A percentile compares a stretch with the other conserved stretches of the same genome.
Evolutionary conservation across 2,329 filamentous ascomycete genomes (phyloP).

Genomic region (Aaosphaeria arxii): DNA sequence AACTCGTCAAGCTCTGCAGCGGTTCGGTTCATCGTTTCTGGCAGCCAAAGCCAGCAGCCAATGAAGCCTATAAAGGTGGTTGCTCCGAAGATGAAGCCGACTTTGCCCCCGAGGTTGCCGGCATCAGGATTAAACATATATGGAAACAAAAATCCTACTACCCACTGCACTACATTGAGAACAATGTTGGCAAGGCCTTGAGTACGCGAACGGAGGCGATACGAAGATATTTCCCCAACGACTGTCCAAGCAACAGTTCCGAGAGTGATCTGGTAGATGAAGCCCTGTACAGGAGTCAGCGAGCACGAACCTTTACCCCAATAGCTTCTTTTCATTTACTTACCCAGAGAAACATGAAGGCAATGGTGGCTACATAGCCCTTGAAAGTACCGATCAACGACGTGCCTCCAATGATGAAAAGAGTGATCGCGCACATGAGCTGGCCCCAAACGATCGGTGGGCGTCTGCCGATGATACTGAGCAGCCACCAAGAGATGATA

Average conservation of each 20-base stretch:
- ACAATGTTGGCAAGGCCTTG: slow-evolving; percentile 2
- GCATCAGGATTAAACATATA: slow-evolving; percentile 40
- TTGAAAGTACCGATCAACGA: background rate
- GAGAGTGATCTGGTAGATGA: background rate
- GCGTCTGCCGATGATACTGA: background rate
- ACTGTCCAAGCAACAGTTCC: slow-evolving; percentile 1
- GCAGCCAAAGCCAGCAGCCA: slow-evolving; percentile 32
- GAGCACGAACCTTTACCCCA: too few species aligned
- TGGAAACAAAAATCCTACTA: slow-evolving; percentile 15
- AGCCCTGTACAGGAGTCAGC: background rate
- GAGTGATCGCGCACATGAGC: background rate
- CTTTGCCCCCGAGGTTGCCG: slow-evolving; percentile 34
- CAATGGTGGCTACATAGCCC: background rate
- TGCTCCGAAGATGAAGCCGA: slow-evolving; percentile 37
- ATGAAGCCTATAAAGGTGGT: slow-evolving; percentile 22
- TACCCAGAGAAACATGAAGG: background rate
- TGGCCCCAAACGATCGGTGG: background rate
- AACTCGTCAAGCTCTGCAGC: slow-evolving; percentile 38
- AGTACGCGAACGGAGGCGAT: slow-evolving; percentile 2
- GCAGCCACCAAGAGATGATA: background rate
- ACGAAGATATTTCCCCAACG: background rate
- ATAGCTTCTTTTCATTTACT: too few species aligned
- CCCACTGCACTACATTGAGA: background rate
- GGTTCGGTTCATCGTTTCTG: slow-evolving; percentile 36
- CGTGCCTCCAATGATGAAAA: background rate